Evolutionary conservation across 805 yeast genomes (phyloP), one percentile per base, ranked within the genome.

Genomic region (Allodekkera sacchari): DNA sequence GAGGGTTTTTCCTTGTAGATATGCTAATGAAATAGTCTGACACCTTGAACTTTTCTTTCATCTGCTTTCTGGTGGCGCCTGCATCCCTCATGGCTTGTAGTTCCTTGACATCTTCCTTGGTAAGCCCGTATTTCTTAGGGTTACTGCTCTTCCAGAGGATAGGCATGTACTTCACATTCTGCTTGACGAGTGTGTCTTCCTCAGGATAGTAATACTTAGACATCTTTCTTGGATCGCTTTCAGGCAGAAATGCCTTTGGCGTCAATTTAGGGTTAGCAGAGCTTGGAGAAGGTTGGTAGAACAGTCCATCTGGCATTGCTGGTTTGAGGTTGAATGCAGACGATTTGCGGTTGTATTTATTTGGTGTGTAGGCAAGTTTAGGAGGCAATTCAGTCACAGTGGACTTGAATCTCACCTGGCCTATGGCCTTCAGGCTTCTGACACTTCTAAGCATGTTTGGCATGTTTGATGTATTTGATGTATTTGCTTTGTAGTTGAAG

Each of bases 301-400:
- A 55, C 7, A 58, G 30, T 2, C 64, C 64, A 9, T 45, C 38
- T 10, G 63, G 62, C 18, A 57, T 38, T 8, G 33, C 33, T 17
- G 60, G 61, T 31, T 47, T 56, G 18, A 57, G 25, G 32, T 59
- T 59, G 44, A 55, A 59, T 6, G 55, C 63, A 13, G 61, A 55
- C 2, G 61, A 54, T 38, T 51, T 57, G 5, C 53, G 26, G 32
- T 57, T 58, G 40, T 47, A 59, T 36, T 54, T 55, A 37, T 58
- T 59, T 14, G 63, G 63, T 3, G 60, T 55, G 7, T 45, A 35
- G 3, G 57, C 43, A n/a, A 57, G 35, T 30, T 53, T 50, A 6
- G 47, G 44, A 10, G 43, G 50, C 18, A 37, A n/a, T n/a, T n/a
- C n/a, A n/a, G n/a, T n/a, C n/a, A n/a, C 23, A 7, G 32, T 19